Base-by-base conservation (phyloP, 2,329 filamentous ascomycete species). In the Colletotrichum ledebouriae region DNA sequence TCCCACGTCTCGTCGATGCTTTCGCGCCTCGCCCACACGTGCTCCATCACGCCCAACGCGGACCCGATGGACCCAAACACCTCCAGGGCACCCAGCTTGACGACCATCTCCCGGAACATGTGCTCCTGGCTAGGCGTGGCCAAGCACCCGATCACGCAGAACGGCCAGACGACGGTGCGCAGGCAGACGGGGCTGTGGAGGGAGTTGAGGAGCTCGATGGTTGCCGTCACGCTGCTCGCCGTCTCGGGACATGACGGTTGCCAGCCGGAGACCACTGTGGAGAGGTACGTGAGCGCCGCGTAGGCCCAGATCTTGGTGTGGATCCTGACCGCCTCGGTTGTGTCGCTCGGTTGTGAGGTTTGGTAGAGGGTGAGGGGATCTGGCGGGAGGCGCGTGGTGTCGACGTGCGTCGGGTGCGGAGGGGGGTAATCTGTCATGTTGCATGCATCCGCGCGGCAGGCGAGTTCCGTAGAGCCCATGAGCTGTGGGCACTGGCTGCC, bases 181-280 rank as follows among this genome's bases (percentile, higher is more conserved):
- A 79, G 78, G 75, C 79, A 82, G 7, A 76, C 75, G 10, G 76
- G 71, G 6, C 76, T 75, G 12, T 76, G 73, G 15, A 81, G 70
- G 29, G 76, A 71, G 13, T 73, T 69, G 7, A 85, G 72, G 57
- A 83, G 72, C 11, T 78, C 73, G 68, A 75, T 13, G 70, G 70
- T 6, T 73, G 75, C 17, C 71, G 73, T 47, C 71, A 83, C 74
- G 22, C 75, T 70, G 25, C 71, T 67, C 3, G 77, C 77, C 2
- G 85, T 79, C 58, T 85, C 83, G 0, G 76, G 73, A 53, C 77
- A 80, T 0, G 79, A 78, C 0, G 84, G 84, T 68, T 85, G 83
- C 85, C 84, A 87, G 3, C 85, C 85, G 1, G 79, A 81, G 3
- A 85, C 77, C 20, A 86, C 83, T 4, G 85, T 81, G 12, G 78